Base-by-base conservation (phyloP, 768 basidiomycete species). In the Mycena venus region DNA sequence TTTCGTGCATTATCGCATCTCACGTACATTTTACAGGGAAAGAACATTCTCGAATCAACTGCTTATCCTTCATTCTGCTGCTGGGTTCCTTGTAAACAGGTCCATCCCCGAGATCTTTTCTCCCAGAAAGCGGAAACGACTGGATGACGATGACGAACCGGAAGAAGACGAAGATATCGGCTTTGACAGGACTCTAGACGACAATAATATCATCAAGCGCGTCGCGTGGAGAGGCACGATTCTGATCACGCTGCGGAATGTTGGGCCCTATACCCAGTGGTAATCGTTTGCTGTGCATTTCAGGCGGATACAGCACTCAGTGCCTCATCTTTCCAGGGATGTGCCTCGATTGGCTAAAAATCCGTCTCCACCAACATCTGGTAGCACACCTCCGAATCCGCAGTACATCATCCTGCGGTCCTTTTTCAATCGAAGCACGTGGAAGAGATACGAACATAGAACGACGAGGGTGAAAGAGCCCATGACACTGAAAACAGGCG, bases 381-480 rank as follows among this genome's bases (percentile, higher is more conserved):
- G 84, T 3, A 88, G 86, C 53, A 84, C 86, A 44, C 83, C 84
- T 3, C 83, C 85, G n/a, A 94, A 93, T 79, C 94, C 95, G 7
- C 84, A 82, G 6, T 99, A 94, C 80, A 88, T 82, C 3, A 87
- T 94, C 14, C 81, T 96, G 21, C 90, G 95, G 32, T 97, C 96
- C 82, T 86, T 82, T 21, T 99, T 99, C 80, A 85, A 91, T 49
- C 87, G 94, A 49, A 81, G 82, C 11, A 75, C 85, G 0, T 99
- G 96, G 91, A 90, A 89, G 58, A 96, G 95, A 1, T 99, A 99
- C 78, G 93, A 93, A 77, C 98, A 99, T 81, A 87, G 95, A n/a
- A 94, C 97, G 92, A 98, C 98, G 4, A 94, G 79, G 97, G 97
- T 7, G 95, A 90, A 85, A 88, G 90, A 81, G 94, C 82, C 0